A percentile compares a stretch with the other conserved stretches of the same genome.
phyloP scores from a whole-genome alignment of 345 rosid genomes.

The Camelina laxa region DNA sequence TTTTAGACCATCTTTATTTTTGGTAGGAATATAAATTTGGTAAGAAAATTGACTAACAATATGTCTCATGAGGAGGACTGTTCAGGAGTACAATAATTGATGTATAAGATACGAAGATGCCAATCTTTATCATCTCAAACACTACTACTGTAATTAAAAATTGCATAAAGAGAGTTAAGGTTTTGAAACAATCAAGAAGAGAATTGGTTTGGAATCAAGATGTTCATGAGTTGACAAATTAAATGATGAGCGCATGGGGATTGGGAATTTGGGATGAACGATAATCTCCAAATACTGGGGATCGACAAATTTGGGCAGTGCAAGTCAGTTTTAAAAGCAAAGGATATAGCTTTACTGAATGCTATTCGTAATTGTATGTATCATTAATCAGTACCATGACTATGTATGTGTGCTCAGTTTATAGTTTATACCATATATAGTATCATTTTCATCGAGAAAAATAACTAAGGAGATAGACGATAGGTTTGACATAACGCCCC shows the following conservation, averaged over 20 bases:
- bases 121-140: no score
- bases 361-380: neutral
- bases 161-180: no score
- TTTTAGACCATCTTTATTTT: slow-evolving; percentile 32
- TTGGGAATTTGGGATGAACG: no score
- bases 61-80: neutral
- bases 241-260: no score
- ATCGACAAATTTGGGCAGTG: neutral
- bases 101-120: no score
- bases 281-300: neutral
- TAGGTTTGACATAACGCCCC: neutral
- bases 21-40: slow-evolving; percentile 20
- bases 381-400: neutral
- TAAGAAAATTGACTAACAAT: slow-evolving; percentile 18
- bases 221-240: neutral
- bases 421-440: no score
- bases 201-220: no score
- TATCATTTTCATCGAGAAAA: neutral
- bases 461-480: neutral
- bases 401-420: neutral
- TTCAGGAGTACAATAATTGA: no score
- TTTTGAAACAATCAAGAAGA: no score
- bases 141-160: no score
- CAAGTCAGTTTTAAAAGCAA: neutral
- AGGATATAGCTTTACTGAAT: no score